phyloP scores from a whole-genome alignment of 108 stramenopile genomes.

The Cyclotella choctawhatcheeana region DNA sequence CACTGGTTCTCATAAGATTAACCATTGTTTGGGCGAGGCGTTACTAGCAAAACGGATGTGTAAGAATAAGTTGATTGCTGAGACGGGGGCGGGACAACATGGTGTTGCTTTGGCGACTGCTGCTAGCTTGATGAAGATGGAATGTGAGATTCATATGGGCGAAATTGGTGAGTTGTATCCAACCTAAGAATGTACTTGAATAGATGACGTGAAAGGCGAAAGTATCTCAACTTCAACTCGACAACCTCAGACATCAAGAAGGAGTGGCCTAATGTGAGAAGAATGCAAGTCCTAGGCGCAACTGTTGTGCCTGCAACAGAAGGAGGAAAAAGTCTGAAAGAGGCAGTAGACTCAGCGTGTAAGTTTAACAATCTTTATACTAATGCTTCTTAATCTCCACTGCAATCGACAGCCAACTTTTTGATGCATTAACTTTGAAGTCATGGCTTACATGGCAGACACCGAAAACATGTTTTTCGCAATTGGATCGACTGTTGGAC shows the following conservation, averaged over 20 bases:
- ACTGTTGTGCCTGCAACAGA: slow-evolving; percentile 86
- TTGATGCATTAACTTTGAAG: slow-evolving; percentile 15
- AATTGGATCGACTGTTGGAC: slow-evolving; percentile 95
- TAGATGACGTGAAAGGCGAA: no score
- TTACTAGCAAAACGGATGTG: slow-evolving; percentile 91
- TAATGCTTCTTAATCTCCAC: neutral
- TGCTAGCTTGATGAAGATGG: slow-evolving; percentile 86
- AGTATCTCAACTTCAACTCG: no score
- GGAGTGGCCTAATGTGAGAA: slow-evolving; percentile 91
- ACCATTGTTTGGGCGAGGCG: slow-evolving; percentile 94
- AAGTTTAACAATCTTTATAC: neutral
- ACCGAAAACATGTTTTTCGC: slow-evolving; percentile 92
- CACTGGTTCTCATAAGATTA: slow-evolving; percentile 96
- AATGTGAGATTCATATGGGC: slow-evolving; percentile 95
- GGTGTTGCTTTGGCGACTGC: slow-evolving; percentile 95
- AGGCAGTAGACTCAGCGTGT: slow-evolving; percentile 93
- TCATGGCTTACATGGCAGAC: slow-evolving; percentile 94
- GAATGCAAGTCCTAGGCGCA: slow-evolving; percentile 95
- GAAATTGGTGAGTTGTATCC: slow-evolving; percentile 4
- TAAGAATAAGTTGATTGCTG: slow-evolving; percentile 93
- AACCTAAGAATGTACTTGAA: no score
- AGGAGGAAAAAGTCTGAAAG: slow-evolving; percentile 88
- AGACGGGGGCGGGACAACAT: slow-evolving; percentile 97
- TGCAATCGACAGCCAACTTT: no score
- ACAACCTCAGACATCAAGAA: slow-evolving; percentile 92